Base-by-base conservation (phyloP, 2,329 filamentous ascomycete genomes). In the Calonectria hawksworthii region DNA sequence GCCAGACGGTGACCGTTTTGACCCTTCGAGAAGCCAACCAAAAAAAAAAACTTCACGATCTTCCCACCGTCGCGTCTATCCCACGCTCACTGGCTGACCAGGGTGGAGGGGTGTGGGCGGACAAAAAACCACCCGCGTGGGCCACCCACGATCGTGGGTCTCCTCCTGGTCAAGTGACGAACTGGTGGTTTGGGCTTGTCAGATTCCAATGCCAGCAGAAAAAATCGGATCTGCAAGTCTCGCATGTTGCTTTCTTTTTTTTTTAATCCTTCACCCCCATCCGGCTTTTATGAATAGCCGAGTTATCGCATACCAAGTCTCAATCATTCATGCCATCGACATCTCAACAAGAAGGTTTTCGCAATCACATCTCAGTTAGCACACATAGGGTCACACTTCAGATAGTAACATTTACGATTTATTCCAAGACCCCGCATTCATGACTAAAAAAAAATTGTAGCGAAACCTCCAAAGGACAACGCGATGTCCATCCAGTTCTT, bases 11-110 rank as follows among this genome's bases (percentile, higher is more conserved):
- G 61, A 74, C 72, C 72, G 72, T 74, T 71, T 64, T 74, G n/a
- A 52, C 38, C 52, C 41, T 50, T 11, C 14, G 13, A 11, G 34
- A 28, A 52, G 18, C 61, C 26, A 26, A 21, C 23, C 21, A n/a
- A 50, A 28, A 47, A n/a, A 41, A 61, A 74, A 72, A 66, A 70
- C 54, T 59, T 75, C 76, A 77, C 74, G 76, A 77, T 76, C 66
- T 68, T 71, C 34, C 32, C 41, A 76, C 74, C 74, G 74, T 76
- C 72, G 72, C 68, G 72, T 71, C 68, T 67, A 71, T 68, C 72
- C 68, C 72, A 68, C 65, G 50, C 36, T 61, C 30, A n/a, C 47
- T 50, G 36, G 30, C 51, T 41, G 32, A 51, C 72, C 59, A 54
- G 67, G 72, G 59, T 54, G 44, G 28, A 41, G 56, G 68, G 72